Conservation (phyloP, 208 protist genomes). For the Trypanosoma cruzi region DNA sequence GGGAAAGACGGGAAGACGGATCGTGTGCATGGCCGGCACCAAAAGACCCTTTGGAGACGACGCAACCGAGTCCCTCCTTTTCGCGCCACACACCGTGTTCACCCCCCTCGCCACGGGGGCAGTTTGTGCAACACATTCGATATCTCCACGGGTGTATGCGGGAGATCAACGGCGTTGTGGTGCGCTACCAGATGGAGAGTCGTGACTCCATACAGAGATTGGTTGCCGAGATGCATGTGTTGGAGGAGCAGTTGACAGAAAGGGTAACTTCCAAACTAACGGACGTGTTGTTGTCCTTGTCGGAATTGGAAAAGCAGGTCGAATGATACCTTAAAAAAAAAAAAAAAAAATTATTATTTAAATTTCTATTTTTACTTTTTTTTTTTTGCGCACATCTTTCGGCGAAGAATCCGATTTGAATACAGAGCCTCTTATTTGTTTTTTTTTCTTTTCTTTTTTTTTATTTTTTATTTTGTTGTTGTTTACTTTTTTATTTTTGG, state of each 20-base stretch:
- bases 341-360: too few relatives aligned
- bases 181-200: slow-evolving; percentile 47
- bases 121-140: slow-evolving; percentile 23
- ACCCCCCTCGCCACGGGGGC: slow-evolving; percentile 19
- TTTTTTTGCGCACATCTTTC: slow-evolving; percentile 7
- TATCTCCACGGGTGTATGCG: slow-evolving; percentile 24
- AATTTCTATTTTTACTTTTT: not conserved
- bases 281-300: slow-evolving; percentile 57
- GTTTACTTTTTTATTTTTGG: not conserved
- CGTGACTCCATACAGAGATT: slow-evolving; percentile 34
- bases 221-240: slow-evolving; percentile 32
- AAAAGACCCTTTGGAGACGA: not conserved
- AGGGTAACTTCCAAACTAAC: slow-evolving; percentile 46
- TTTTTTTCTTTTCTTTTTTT: not conserved
- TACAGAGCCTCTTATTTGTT: not conserved
- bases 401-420: not conserved
- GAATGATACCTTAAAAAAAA: too few relatives aligned
- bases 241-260: slow-evolving; percentile 42
- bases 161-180: slow-evolving; percentile 53
- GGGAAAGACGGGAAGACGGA: not conserved
- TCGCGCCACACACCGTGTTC: slow-evolving; percentile 7
- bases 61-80: slow-evolving; percentile 8
- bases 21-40: slow-evolving; percentile 5
- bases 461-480: not conserved
- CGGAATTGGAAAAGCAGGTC: slow-evolving; percentile 23